Percentiles rank a stretch among this genome's conserved stretches.
Evolutionary conservation across 2,329 filamentous ascomycete species (phyloP).

Genomic region (Coniochaeta sp.): DNA sequence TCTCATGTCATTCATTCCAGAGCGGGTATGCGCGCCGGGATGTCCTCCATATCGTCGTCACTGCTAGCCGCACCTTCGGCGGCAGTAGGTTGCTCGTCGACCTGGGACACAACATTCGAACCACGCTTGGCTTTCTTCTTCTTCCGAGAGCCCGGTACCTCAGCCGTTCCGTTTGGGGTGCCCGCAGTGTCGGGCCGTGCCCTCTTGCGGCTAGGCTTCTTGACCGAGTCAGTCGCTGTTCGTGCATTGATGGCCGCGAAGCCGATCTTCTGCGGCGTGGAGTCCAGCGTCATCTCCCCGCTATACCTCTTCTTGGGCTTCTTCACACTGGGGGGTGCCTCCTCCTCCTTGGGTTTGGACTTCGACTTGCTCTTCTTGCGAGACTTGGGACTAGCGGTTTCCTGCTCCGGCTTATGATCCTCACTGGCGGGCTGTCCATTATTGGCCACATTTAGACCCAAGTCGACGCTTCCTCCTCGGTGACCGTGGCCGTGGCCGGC

Average conservation of each 20-base stretch:
- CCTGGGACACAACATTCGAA: neutral
- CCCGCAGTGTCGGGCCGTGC: neutral
- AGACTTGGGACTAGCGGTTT: neutral
- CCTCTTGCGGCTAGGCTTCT: neutral
- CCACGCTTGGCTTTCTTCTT: neutral
- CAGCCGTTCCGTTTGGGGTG: neutral
- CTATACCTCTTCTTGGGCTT: neutral
- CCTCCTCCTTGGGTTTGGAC: neutral
- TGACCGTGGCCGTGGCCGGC: neutral
- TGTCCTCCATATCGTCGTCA: conserved; percentile 36
- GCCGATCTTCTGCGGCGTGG: neutral
- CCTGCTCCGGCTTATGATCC: neutral
- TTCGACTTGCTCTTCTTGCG: neutral
- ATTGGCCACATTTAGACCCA: neutral
- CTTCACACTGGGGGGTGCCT: neutral
- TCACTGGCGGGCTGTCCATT: neutral
- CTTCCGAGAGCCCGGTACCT: neutral
- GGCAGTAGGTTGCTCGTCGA: neutral
- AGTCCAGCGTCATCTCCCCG: neutral
- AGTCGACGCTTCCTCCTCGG: neutral
- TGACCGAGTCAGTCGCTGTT: neutral
- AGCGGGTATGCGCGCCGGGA: conserved; percentile 20
- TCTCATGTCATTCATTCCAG: neutral
- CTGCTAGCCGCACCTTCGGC: conserved; percentile 9
- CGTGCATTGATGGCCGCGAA: neutral